Conservation (phyloP, 2,329 filamentous ascomycete genomes). For the Monilinia laxa region DNA sequence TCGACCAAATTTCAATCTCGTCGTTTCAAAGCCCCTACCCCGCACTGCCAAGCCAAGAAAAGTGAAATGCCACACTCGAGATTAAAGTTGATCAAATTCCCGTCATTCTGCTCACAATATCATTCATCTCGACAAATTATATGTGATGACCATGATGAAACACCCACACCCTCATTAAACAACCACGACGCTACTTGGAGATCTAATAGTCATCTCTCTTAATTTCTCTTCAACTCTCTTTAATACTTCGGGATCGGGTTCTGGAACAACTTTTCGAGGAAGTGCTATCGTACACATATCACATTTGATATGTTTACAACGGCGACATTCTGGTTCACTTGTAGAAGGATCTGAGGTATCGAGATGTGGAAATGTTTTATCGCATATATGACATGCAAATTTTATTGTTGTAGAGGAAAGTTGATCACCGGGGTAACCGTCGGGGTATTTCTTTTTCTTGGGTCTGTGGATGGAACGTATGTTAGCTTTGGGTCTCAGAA, state of each 20-base stretch:
- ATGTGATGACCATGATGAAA: no score
- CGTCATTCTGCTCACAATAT: no score
- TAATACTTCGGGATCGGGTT: slow-evolving; percentile 61
- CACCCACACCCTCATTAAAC: background rate
- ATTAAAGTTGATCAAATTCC: no score
- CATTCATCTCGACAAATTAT: no score
- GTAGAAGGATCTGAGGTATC: slow-evolving; percentile 24
- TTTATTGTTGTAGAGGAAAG: slow-evolving; percentile 38
- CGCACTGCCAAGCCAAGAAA: no score
- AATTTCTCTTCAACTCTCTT: slow-evolving; percentile 58
- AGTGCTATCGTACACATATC: slow-evolving; percentile 53
- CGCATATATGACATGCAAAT: slow-evolving; percentile 63
- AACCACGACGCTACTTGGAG: background rate
- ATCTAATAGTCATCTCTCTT: slow-evolving; percentile 36
- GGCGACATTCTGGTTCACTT: slow-evolving; percentile 50
- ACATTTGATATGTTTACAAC: slow-evolving; percentile 62
- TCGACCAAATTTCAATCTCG: no score
- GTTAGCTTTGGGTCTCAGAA: slow-evolving; percentile 9
- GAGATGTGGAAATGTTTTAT: slow-evolving; percentile 51
- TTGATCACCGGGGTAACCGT: slow-evolving; percentile 65
- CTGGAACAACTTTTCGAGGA: slow-evolving; percentile 54
- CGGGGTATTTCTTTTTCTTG: slow-evolving; percentile 67
- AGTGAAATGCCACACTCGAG: no score
- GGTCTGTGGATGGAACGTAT: slow-evolving; percentile 45
- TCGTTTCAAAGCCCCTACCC: no score